These are phyloP conservation scores for Tricholoma matsutake DNA, from an alignment of 768 basidiomycete species.

Conservation along the genomic window DNA sequence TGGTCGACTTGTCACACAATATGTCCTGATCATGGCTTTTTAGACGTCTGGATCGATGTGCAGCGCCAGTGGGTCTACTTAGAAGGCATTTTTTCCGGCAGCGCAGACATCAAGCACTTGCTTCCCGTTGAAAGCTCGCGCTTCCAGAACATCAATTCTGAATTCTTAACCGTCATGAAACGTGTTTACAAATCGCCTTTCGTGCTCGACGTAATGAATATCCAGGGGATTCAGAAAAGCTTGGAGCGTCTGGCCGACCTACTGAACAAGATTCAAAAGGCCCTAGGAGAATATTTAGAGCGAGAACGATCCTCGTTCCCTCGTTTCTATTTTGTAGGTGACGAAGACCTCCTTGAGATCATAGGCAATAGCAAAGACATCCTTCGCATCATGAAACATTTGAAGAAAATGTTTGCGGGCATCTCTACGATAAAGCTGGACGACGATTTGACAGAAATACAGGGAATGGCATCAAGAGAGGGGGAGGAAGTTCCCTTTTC, in stretches of 20 bases:
- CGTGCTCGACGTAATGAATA: conserved; percentile 94
- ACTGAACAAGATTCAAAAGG: conserved; percentile 98
- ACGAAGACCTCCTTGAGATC: conserved; percentile 97
- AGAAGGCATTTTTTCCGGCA: conserved; percentile 99
- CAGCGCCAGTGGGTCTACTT: conserved; percentile 99
- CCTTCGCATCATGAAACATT: conserved; percentile 95
- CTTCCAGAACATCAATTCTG: conserved; percentile 97
- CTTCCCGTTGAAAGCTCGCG: conserved; percentile 97
- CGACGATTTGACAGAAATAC: conserved; percentile 83
- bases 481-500: conserved; percentile 91
- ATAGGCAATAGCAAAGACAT: conserved; percentile 99
- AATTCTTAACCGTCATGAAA: conserved; percentile 98
- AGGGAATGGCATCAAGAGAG: conserved; percentile 93
- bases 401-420: conserved; percentile 99
- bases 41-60: conserved; percentile 99
- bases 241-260: conserved; percentile 95
- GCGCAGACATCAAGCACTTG: conserved; percentile 98
- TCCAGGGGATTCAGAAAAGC: conserved; percentile 94
- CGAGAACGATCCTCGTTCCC: conserved; percentile 97
- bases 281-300: conserved; percentile 97
- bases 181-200: conserved; percentile 99
- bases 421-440: conserved; percentile 87
- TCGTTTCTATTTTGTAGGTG: conserved; percentile 99
- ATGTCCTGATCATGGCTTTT: conserved; percentile 4
- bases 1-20: background rate